Evolutionary conservation across 2,329 filamentous ascomycete species (phyloP), one percentile per base, ranked within the genome.

Genomic region (Fusarium illudens): DNA sequence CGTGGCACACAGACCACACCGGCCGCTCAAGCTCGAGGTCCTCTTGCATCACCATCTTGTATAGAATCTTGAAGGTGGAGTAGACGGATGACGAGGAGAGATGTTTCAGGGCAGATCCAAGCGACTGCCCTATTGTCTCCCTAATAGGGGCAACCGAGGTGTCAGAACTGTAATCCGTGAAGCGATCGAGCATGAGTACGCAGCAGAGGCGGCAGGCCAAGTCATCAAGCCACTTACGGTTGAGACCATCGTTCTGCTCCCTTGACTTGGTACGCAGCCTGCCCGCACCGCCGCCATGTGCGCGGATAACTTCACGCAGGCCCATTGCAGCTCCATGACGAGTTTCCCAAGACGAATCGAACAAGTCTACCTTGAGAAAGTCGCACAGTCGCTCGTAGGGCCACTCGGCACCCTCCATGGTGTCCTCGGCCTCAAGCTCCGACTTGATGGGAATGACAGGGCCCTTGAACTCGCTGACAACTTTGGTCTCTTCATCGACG

Each of bases 161-260:
- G 78, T 99, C 96, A 6, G 94, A 97, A 62, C 96, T 96, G 81
- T 97, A 99, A 76, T 99, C 96, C 59, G 94, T 96, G 76, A 99
- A 99, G 55, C 94, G 90, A 80, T 99, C 96, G 15, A 99, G 89
- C 90, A 99, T 97, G 73, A 99, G 90, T 54, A 99, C 94, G 76
- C 93, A 97, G 78, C 94, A 95, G 50, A 99, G 86, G 25, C 96
- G 92, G 74, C 94, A 97, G n/a, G 94, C 93, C 53, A 99, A 85
- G 75, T 99, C 95, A 75, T 98, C 92, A 19, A 99, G 87, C 94
- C 94, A 99, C 75, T 84, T 87, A 64, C 90, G 88, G 73, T 98
- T 99, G 44, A 92, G 83, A 2, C 80, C 76, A 73, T 97, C 88
- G 75, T 99, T 99, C 73, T 96, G 90, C 27, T 80, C 75, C 67